Evolutionary conservation across 2,329 filamentous ascomycete species (phyloP).

Genomic region (Aspergillus carbonarius): DNA sequence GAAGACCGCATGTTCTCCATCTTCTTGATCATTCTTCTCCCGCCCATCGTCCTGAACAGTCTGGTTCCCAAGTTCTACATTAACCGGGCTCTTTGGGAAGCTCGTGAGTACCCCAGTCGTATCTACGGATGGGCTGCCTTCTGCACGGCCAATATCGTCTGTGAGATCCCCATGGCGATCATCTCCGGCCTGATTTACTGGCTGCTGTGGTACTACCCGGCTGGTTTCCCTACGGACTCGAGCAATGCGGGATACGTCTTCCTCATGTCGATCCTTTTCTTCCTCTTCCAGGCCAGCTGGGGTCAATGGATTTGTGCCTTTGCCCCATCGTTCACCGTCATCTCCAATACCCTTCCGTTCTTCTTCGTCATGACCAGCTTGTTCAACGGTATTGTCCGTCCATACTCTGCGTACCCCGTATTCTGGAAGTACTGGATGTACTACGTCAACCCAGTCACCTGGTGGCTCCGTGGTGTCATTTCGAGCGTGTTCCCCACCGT

Average conservation of each 20-base stretch:
- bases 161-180: constrained; percentile 70
- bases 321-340: constrained; percentile 74
- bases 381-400: constrained; percentile 75
- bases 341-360: constrained; percentile 73
- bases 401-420: constrained; percentile 62
- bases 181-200: constrained; percentile 67
- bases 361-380: constrained; percentile 76
- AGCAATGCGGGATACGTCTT: constrained; percentile 71
- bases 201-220: constrained; percentile 73
- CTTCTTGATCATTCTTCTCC: constrained; percentile 65
- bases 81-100: constrained; percentile 71
- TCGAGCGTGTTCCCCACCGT: constrained; percentile 59
- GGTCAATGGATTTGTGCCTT: constrained; percentile 85
- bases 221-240: constrained; percentile 66
- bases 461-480: constrained; percentile 70
- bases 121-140: constrained; percentile 80
- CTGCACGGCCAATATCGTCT: constrained; percentile 68
- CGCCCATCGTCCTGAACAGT: constrained; percentile 69
- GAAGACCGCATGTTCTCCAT: constrained; percentile 75
- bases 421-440: constrained; percentile 75
- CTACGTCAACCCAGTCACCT: constrained; percentile 67
- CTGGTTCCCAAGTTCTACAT: constrained; percentile 76
- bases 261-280: constrained; percentile 76
- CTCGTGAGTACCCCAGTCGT: constrained; percentile 68
- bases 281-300: constrained; percentile 72